These are phyloP conservation scores for Dendrobium nobile DNA, from an alignment of 106 monocot genomes.

Conservation along the genomic window DNA sequence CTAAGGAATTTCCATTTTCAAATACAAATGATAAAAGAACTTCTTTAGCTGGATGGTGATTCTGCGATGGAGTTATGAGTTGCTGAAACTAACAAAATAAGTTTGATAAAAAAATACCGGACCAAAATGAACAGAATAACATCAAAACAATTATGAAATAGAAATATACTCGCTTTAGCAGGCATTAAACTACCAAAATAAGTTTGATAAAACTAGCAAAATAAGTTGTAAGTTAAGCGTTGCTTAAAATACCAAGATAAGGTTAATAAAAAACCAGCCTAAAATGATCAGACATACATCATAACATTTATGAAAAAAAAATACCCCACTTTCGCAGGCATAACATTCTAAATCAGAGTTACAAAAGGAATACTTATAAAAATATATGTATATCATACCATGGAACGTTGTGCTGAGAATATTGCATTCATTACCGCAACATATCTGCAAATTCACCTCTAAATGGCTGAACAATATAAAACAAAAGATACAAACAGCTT, in stretches of 20 bases:
- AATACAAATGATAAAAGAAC: not conserved
- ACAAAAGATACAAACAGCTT: not conserved
- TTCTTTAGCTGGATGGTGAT: not conserved
- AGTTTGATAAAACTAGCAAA: not conserved
- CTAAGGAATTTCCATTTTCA: not conserved
- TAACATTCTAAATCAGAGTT: not conserved
- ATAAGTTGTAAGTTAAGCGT: no score
- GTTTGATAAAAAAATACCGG: not conserved
- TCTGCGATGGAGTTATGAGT: not conserved
- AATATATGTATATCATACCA: slow-evolving; percentile 34
- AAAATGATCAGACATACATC: no score
- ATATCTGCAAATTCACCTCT: slow-evolving; percentile 64
- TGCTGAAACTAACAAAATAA: not conserved
- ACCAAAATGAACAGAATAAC: not conserved
- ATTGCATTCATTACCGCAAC: slow-evolving; percentile 99
- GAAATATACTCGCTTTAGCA: not conserved
- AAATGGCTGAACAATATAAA: slow-evolving; percentile 13
- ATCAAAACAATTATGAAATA: not conserved
- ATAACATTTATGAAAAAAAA: not conserved
- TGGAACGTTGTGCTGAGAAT: slow-evolving; percentile 93
- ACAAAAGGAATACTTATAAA: not conserved
- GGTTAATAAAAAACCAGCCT: no score
- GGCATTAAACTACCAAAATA: not conserved
- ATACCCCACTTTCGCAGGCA: not conserved
- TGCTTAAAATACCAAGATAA: no score